A percentile compares a stretch with the other conserved stretches of the same genome.
Conservation (phyloP, 2,329 filamentous ascomycete genomes). For the Trichoderma lentiforme region DNA sequence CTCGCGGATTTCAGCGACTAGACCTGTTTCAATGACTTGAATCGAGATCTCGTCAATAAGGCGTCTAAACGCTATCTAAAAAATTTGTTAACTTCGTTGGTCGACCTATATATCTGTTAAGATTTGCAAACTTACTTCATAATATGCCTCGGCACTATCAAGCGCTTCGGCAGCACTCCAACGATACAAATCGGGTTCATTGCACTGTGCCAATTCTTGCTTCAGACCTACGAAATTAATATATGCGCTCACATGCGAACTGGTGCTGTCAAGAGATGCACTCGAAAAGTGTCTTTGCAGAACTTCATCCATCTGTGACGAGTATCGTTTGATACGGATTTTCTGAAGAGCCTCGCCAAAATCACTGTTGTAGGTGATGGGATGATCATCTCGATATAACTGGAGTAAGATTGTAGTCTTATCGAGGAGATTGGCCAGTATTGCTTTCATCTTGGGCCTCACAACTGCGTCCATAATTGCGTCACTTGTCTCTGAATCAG, state of each 20-base stretch:
- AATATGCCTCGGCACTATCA: conserved; percentile 40
- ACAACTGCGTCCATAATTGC: conserved; percentile 21
- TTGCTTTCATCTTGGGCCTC: conserved; percentile 20
- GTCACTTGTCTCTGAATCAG: conserved; percentile 20
- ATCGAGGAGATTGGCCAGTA: conserved; percentile 30
- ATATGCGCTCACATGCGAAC: not conserved
- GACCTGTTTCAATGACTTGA: conserved; percentile 25
- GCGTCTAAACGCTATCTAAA: conserved; percentile 24
- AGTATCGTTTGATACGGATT: conserved; percentile 21
- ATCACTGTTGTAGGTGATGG: conserved; percentile 53
- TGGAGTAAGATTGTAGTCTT: conserved; percentile 46
- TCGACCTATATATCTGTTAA: not conserved
- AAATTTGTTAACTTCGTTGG: not conserved
- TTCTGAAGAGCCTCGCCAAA: conserved; percentile 40
- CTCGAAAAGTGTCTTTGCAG: not conserved
- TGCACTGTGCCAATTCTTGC: not conserved
- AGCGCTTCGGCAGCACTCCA: conserved; percentile 33
- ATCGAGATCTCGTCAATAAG: conserved; percentile 26
- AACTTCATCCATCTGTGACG: not conserved
- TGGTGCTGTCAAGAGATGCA: not conserved
- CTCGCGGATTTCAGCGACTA: conserved; percentile 22
- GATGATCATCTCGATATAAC: conserved; percentile 42
- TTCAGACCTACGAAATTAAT: not conserved
- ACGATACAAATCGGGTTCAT: conserved; percentile 28
- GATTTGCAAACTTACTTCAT: conserved; percentile 31